Evolutionary conservation across 208 protist species (phyloP), one percentile per base, ranked within the genome.

Genomic region (Phytomonas francai): DNA sequence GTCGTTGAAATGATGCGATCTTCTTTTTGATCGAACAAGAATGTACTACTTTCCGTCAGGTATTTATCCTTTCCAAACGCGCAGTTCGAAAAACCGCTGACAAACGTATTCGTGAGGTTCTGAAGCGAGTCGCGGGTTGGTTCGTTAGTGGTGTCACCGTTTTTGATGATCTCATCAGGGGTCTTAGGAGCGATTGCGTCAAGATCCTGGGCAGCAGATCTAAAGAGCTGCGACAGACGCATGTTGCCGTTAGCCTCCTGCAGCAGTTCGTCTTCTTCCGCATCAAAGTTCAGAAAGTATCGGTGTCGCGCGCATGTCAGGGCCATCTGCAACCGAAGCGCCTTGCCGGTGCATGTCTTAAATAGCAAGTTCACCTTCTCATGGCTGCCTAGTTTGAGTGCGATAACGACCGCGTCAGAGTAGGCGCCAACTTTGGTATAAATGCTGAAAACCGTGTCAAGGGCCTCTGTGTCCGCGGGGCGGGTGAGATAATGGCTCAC

Each of bases 111-210:
- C 22, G 97, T 95, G n/a, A 99, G 85, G 80, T 99, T 99, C 65
- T 97, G 82, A 57, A 83, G 83, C 36, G 94, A 85, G 33, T 94
- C 95, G 61, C 16, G 67, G 65, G 76, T 76, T 32, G 76, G 73
- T 63, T 79, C 63, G 66, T 68, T 45, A 76, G 59, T 83, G 33
- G 81, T 80, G n/a, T 93, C 67, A 59, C 93, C 81, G 28, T 82
- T 88, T 87, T 99, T 99, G 80, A 98, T 99, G 31, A 99, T 93
- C 59, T 99, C 98, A 61, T 99, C 97, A 7, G 98, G 96, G 3
- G 85, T 83, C 88, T 99, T 99, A 19, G 98, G 91, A 16, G 98
- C 97, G 72, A 97, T 80, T 22, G 98, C 85, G 63, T 99, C 98
- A 39, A 99, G 81, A 56, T 97, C 88, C 63, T 91, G 78, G 0